Evolutionary conservation across 192 early-diverging fungal species (phyloP).

Genomic region (Linnemannia zychae): DNA sequence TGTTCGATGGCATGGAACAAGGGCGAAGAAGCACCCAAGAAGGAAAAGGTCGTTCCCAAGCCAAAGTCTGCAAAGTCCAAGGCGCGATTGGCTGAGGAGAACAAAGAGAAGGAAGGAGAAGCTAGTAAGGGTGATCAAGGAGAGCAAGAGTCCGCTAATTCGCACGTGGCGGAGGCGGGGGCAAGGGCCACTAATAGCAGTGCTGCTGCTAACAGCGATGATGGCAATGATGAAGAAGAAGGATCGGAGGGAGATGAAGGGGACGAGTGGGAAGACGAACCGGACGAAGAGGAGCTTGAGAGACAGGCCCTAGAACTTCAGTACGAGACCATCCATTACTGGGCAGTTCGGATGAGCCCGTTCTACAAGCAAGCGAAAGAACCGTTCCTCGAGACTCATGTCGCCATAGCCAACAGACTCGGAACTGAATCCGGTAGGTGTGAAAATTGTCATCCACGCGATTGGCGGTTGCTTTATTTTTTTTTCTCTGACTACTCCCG

Average conservation of each 20-base stretch:
- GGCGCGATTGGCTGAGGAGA: neutral
- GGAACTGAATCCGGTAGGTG: conserved; percentile 34
- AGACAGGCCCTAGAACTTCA: neutral
- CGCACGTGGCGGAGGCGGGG: neutral
- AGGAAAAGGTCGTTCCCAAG: conserved; percentile 24
- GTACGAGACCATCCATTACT: conserved; percentile 40
- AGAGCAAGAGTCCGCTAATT: neutral
- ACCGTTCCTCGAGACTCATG: neutral
- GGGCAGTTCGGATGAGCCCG: conserved; percentile 40
- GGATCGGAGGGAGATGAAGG: conserved; percentile 23
- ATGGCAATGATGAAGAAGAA: neutral
- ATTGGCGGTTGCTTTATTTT: neutral
- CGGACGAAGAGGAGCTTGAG: conserved; percentile 4
- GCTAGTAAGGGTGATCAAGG: neutral
- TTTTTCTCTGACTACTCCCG: too few relatives aligned
- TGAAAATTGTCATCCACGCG: neutral
- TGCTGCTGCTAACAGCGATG: neutral
- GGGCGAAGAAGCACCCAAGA: conserved; percentile 33
- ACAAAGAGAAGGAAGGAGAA: neutral
- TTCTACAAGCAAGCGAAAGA: conserved; percentile 6
- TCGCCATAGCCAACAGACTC: conserved; percentile 37
- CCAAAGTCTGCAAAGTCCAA: conserved; percentile 10
- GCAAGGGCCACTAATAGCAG: neutral
- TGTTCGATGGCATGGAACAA: conserved; percentile 82
- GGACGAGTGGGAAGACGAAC: conserved; percentile 30